These are phyloP conservation scores for Aspergillus clavatus DNA, from an alignment of 2,329 filamentous ascomycete species.

Conservation along the genomic window DNA sequence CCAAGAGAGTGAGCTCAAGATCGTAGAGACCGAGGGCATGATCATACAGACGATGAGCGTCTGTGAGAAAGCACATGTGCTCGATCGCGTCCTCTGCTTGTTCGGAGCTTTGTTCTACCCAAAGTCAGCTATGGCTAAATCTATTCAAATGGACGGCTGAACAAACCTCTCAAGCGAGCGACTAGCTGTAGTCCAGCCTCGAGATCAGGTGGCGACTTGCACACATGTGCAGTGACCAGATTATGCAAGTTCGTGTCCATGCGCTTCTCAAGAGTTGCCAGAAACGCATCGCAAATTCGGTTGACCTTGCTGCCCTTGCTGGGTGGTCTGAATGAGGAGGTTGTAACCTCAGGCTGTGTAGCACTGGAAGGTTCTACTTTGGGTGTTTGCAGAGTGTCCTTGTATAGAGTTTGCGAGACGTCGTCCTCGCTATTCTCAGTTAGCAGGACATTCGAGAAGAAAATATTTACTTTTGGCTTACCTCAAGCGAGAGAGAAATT, in stretches of 20 bases:
- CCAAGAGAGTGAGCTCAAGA: constrained; percentile 79
- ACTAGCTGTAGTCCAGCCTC: constrained; percentile 79
- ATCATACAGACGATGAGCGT: constrained; percentile 88
- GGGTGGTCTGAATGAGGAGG: constrained; percentile 9
- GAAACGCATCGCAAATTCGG: constrained; percentile 77
- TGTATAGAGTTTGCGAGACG: constrained; percentile 89
- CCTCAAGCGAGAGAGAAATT: constrained; percentile 84
- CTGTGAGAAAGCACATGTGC: constrained; percentile 95
- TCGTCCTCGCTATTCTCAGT: constrained; percentile 65
- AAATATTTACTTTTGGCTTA: constrained; percentile 35
- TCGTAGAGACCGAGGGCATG: constrained; percentile 87
- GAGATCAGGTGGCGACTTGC: constrained; percentile 84
- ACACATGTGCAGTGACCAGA: constrained; percentile 89
- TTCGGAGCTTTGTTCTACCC: constrained; percentile 55
- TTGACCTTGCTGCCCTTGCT: constrained; percentile 65
- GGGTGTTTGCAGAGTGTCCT: constrained; percentile 64
- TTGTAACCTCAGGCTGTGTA: constrained; percentile 21
- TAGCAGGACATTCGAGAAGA: constrained; percentile 20
- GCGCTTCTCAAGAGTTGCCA: constrained; percentile 60
- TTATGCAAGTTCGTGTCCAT: constrained; percentile 72
- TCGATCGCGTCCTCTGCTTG: constrained; percentile 85
- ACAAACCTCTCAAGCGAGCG: constrained; percentile 57
- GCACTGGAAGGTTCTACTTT: constrained; percentile 26
- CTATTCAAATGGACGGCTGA: background rate
- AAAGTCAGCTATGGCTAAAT: constrained; percentile 12